phyloP scores from a whole-genome alignment of 2,329 filamentous ascomycete genomes.

The Colletotrichum sp. region DNA sequence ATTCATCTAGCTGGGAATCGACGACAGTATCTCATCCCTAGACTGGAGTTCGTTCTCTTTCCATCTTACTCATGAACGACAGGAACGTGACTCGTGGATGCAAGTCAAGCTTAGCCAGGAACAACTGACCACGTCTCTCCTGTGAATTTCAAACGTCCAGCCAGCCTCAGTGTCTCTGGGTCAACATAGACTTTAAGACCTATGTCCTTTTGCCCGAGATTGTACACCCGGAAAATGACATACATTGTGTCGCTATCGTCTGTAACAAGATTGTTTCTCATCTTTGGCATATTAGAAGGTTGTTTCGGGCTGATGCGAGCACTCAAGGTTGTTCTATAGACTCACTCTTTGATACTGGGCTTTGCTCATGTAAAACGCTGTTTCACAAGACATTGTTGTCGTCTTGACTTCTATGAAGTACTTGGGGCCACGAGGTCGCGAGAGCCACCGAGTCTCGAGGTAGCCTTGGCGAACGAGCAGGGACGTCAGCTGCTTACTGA shows the following conservation, averaged over 20 bases:
- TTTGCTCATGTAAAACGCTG: conserved; percentile 54
- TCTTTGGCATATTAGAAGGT: conserved; percentile 21
- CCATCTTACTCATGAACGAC: neutral
- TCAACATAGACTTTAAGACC: conserved; percentile 43
- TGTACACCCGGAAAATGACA: conserved; percentile 44
- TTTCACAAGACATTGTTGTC: conserved; percentile 38
- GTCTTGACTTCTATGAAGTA: conserved; percentile 60
- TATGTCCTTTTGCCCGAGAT: conserved; percentile 34
- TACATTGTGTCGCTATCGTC: conserved; percentile 33
- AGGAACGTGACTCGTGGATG: neutral
- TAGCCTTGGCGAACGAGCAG: conserved; percentile 39
- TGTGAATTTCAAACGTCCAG: conserved; percentile 27
- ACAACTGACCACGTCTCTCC: neutral
- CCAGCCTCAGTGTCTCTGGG: conserved; percentile 31
- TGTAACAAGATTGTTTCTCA: conserved; percentile 17
- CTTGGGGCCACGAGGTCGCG: conserved; percentile 30
- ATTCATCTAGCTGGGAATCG: neutral
- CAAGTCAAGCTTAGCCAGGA: neutral
- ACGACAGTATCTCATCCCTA: neutral
- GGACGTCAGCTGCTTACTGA: conserved; percentile 33
- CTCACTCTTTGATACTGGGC: conserved; percentile 46
- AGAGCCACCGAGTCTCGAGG: conserved; percentile 27
- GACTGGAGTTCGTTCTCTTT: neutral
- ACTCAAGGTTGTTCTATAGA: neutral
- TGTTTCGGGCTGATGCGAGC: neutral